Percentiles rank a stretch among this genome's conserved stretches.
These are phyloP conservation scores for Plantago ovata DNA, from an alignment of 257 asterid species.

Conservation along the genomic window DNA sequence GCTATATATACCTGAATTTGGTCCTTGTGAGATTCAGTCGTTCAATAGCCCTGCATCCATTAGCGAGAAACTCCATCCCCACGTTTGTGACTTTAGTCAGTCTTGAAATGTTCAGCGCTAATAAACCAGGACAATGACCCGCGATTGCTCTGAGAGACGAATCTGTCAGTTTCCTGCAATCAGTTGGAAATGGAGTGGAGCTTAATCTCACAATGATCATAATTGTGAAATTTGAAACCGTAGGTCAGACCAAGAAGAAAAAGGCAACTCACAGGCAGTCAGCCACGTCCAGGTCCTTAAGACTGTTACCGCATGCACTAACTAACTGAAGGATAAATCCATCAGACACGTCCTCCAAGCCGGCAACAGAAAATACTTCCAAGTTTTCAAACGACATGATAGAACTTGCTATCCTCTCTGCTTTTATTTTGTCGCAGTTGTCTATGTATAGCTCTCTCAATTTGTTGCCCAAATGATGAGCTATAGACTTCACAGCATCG, in stretches of 20 bases:
- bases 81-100: constrained; percentile 47
- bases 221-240: background rate
- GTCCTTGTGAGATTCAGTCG: constrained; percentile 51
- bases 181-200: constrained; percentile 11
- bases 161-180: constrained; percentile 65
- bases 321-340: constrained; percentile 38
- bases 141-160: constrained; percentile 52
- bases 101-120: constrained; percentile 56
- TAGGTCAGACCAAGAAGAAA: constrained; percentile 12
- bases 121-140: constrained; percentile 43
- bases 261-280: constrained; percentile 58
- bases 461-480: constrained; percentile 45
- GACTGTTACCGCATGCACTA: constrained; percentile 33
- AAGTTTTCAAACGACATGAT: constrained; percentile 41
- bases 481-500: constrained; percentile 36
- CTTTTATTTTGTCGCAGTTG: constrained; percentile 55
- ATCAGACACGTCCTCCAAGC: constrained; percentile 45
- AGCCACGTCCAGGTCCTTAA: constrained; percentile 71
- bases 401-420: constrained; percentile 37
- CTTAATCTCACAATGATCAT: background rate
- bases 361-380: constrained; percentile 84
- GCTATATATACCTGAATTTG: constrained; percentile 82
- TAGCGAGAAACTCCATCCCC: constrained; percentile 63
- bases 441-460: constrained; percentile 72
- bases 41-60: constrained; percentile 59